Evolutionary conservation across 2,329 filamentous ascomycete species (phyloP).

Genomic region (Rhinocladiella mackenziei): DNA sequence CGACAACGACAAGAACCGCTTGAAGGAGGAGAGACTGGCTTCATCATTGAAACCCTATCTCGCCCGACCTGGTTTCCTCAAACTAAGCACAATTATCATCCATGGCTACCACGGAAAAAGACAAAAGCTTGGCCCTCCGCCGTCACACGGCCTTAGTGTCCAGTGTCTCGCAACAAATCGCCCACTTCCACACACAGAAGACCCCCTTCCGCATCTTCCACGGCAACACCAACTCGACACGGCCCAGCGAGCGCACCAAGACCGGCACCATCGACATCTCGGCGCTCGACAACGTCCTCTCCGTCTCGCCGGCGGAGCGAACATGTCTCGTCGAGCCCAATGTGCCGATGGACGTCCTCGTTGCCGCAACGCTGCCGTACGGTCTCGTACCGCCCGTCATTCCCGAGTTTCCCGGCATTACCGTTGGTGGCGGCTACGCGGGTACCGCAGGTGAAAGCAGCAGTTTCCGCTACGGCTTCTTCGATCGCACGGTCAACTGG

Average conservation of each 20-base stretch:
- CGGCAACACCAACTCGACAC: conserved; percentile 54
- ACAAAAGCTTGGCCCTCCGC: too few relatives aligned
- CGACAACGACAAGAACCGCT: too few relatives aligned
- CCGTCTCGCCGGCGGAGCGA: conserved; percentile 51
- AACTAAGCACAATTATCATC: too few relatives aligned
- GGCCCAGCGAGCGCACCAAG: conserved; percentile 40
- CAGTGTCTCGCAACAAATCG: conserved; percentile 13
- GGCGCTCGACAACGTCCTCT: conserved; percentile 58
- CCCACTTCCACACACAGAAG: conserved; percentile 24
- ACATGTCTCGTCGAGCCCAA: conserved; percentile 67
- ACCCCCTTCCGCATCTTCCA: conserved; percentile 55
- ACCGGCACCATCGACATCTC: conserved; percentile 65
- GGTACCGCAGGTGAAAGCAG: conserved; percentile 66
- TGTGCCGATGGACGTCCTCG: conserved; percentile 63
- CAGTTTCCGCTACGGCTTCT: conserved; percentile 64
- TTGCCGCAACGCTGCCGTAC: conserved; percentile 54
- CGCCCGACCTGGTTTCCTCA: too few relatives aligned
- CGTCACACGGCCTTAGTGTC: conserved; percentile 14
- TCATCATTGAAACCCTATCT: too few relatives aligned
- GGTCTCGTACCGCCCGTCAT: conserved; percentile 62
- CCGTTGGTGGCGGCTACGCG: conserved; percentile 63
- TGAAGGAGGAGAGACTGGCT: too few relatives aligned
- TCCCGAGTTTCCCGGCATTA: conserved; percentile 71
- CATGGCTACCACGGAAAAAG: too few relatives aligned
- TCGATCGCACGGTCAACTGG: conserved; percentile 58